phyloP scores from a whole-genome alignment of 2,329 filamentous ascomycete genomes.

The Myriangium duriaei region DNA sequence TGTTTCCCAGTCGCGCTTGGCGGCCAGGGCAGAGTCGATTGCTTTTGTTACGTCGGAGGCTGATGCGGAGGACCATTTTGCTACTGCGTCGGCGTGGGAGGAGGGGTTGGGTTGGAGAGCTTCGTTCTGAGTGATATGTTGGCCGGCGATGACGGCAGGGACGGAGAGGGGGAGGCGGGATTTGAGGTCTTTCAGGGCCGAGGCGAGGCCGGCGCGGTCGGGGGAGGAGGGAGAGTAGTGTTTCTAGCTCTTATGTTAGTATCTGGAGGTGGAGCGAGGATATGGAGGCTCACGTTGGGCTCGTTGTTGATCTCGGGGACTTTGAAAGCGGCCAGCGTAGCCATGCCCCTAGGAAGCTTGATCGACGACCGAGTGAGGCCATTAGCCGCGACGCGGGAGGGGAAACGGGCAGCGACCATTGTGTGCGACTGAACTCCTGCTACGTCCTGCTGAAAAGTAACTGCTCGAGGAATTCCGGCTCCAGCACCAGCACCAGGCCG shows the following conservation, averaged over 20 bases:
- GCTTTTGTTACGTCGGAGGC: slow-evolving; percentile 62
- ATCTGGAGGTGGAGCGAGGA: too few species aligned
- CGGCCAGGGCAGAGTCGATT: slow-evolving; percentile 74
- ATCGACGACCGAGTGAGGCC: slow-evolving; percentile 2
- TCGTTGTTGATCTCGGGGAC: slow-evolving; percentile 80
- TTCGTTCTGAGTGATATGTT: slow-evolving; percentile 60
- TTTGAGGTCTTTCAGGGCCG: slow-evolving; percentile 59
- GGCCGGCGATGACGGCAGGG: slow-evolving; percentile 71
- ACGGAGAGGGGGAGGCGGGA: slow-evolving; percentile 61
- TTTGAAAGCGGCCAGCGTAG: slow-evolving; percentile 73
- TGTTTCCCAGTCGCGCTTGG: slow-evolving; percentile 73
- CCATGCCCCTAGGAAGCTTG: too few species aligned
- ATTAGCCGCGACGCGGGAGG: too few species aligned
- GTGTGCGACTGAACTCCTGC: neutral
- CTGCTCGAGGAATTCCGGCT: neutral
- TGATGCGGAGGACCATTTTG: slow-evolving; percentile 74
- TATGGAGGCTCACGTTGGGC: slow-evolving; percentile 74
- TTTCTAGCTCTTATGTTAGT: too few species aligned
- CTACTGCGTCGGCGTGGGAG: slow-evolving; percentile 62
- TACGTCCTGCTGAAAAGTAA: neutral
- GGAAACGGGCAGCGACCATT: neutral
- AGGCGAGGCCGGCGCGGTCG: slow-evolving; percentile 62
- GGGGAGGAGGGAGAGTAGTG: slow-evolving; percentile 76
- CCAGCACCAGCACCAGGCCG: too few species aligned
- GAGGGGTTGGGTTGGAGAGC: slow-evolving; percentile 72